Base-by-base conservation (phyloP, 805 yeast genomes). In the Suhomyces sp. region DNA sequence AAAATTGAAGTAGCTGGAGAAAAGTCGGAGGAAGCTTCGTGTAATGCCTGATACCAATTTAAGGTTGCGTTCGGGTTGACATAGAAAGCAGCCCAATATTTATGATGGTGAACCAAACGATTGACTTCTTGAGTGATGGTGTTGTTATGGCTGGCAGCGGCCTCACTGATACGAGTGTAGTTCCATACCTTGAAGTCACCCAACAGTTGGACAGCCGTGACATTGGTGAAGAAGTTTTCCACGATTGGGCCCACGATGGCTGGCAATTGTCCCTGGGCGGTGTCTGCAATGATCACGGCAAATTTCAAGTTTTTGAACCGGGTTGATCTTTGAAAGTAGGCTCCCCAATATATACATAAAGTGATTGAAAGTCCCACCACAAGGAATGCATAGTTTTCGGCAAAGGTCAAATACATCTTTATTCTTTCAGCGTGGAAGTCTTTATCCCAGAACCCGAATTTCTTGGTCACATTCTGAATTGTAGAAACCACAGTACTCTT, bases 311-410 rank as follows among this genome's bases (percentile, higher is more conserved):
- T 40, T 31, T 41, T 44, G 35, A 41, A 58, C 6, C 55, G 40
- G 6, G 42, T 22, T 3, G 39, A 25, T 13, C 65, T 43, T 21
- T 48, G 33, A 24, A 46, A 56, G 42, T 56, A 60, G 2, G 57
- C 42, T 8, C 65, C 65, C 65, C 65, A 60, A 35, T 59, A 61
- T n/a, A 60, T 42, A 33, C 55, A 53, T 6, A 61, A 47, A 1
- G 54, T 52, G 4, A 40, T 28, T 12, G 47, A 34, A 31, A 60
- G 58, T 6, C 60, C 60, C 6, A 51, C 31, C 10, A 50, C 16
- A 32, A 56, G 23, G 37, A 16, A 47, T 23, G 43, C 20, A 28
- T 60, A 60, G 46, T 59, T 59, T n/a, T 38, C 30, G 5, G 46
- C 28, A 31, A 56, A 47, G 3, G 60, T 52, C 14, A 43, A 22